phyloP scores from a whole-genome alignment of 257 asterid genomes.

The Nemophila menziesii region DNA sequence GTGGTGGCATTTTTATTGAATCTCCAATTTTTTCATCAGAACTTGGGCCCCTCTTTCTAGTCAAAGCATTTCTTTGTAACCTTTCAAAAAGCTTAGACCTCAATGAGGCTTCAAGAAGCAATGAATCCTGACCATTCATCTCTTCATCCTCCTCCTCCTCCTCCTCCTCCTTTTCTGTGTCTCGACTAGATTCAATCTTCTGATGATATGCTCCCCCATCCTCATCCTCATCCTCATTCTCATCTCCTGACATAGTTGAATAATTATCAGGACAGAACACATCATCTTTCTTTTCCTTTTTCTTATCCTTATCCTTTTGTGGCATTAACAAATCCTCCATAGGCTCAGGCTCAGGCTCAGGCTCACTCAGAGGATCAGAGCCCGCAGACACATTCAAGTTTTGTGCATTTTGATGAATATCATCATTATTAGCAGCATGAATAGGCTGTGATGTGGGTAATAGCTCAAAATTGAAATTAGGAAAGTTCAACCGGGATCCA shows the following conservation, averaged over 20 bases:
- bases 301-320: constrained; percentile 16
- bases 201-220: constrained; percentile 15
- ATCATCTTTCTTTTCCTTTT: constrained; percentile 13
- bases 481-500: constrained; percentile 17
- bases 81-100: constrained; percentile 42
- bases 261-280: constrained; percentile 20
- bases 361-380: constrained; percentile 17
- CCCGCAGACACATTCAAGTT: constrained; percentile 12
- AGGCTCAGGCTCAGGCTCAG: constrained; percentile 23
- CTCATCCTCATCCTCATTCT: constrained; percentile 23
- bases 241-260: constrained; percentile 19
- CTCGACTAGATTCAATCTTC: constrained; percentile 9
- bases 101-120: constrained; percentile 41
- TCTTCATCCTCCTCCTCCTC: constrained; percentile 16
- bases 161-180: constrained; percentile 13
- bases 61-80: constrained; percentile 20
- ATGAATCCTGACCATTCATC: constrained; percentile 20
- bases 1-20: constrained; percentile 7
- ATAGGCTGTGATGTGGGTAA: constrained; percentile 18
- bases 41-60: constrained; percentile 14
- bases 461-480: constrained; percentile 16
- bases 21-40: constrained; percentile 15
- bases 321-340: constrained; percentile 22
- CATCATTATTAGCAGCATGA: constrained; percentile 16
- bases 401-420: constrained; percentile 13